Evolutionary conservation across 345 rosid species (phyloP).

Genomic region (Salix caprea): DNA sequence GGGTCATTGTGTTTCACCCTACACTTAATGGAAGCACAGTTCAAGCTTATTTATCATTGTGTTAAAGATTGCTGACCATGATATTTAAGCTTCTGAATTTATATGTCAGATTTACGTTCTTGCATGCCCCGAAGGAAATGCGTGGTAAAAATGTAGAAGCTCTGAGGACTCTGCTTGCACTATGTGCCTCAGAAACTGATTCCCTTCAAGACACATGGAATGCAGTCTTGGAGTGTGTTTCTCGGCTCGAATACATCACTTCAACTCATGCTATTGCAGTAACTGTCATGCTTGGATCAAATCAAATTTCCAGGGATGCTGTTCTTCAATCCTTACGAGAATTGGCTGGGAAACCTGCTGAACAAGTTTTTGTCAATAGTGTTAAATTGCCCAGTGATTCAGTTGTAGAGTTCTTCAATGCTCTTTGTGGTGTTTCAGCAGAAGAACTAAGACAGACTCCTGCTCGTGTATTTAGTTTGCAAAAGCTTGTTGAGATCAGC

Average conservation of each 20-base stretch:
- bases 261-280: slow-evolving; percentile 89
- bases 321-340: slow-evolving; percentile 85
- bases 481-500: slow-evolving; percentile 98
- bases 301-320: slow-evolving; percentile 96
- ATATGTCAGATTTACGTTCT: slow-evolving; percentile 78
- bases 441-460: slow-evolving; percentile 96
- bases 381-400: slow-evolving; percentile 90
- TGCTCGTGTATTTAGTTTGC: slow-evolving; percentile 98
- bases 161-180: slow-evolving; percentile 68
- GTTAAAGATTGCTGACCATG: neutral
- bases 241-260: slow-evolving; percentile 86
- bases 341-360: slow-evolving; percentile 89
- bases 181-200: slow-evolving; percentile 67
- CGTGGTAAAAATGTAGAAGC: slow-evolving; percentile 97
- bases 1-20: neutral
- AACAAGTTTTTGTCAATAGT: slow-evolving; percentile 88
- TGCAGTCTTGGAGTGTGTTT: slow-evolving; percentile 95
- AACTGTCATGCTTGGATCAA: slow-evolving; percentile 95
- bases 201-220: slow-evolving; percentile 99
- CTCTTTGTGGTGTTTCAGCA: slow-evolving; percentile 93
- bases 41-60: neutral
- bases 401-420: slow-evolving; percentile 92
- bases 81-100: slow-evolving; percentile 12
- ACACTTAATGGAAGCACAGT: too few species aligned
- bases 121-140: slow-evolving; percentile 98